These are phyloP conservation scores for Seminavis robusta DNA, from an alignment of 108 stramenopile species.

Conservation along the genomic window DNA sequence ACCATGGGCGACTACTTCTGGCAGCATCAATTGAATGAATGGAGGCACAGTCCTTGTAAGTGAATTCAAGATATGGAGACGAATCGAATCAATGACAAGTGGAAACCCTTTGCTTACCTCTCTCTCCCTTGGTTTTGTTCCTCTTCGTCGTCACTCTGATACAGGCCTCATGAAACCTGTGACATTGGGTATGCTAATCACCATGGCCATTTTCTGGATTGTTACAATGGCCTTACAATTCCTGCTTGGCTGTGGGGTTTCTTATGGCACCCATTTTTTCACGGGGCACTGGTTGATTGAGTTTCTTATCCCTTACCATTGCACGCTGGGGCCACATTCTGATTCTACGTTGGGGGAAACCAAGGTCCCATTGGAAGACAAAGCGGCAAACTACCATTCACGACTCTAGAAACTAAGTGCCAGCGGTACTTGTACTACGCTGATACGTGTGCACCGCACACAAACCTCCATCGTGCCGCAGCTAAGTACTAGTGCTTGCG, in stretches of 20 bases:
- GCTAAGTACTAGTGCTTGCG: conserved; percentile 50
- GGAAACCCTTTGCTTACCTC: too few relatives aligned
- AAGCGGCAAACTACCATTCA: conserved; percentile 57
- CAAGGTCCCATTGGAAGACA: conserved; percentile 15
- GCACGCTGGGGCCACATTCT: conserved; percentile 69
- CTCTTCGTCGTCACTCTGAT: too few relatives aligned
- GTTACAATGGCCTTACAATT: conserved; percentile 35
- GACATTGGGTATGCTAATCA: conserved; percentile 42
- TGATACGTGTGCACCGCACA: conserved; percentile 55
- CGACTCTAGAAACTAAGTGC: conserved; percentile 63
- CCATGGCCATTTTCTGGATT: conserved; percentile 39
- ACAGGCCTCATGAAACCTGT: conserved; percentile 69
- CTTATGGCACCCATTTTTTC: conserved; percentile 49
- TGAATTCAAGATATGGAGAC: too few relatives aligned
- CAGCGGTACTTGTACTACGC: conserved; percentile 66
- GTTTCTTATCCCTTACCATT: conserved; percentile 59
- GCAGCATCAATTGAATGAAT: too few relatives aligned
- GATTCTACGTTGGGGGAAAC: conserved; percentile 31
- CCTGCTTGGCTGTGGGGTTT: conserved; percentile 63
- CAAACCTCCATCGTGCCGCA: conserved; percentile 10
- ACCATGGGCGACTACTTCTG: too few relatives aligned
- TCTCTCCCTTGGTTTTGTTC: too few relatives aligned
- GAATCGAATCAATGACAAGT: too few relatives aligned
- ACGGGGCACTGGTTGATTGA: conserved; percentile 62
- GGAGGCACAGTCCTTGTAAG: too few relatives aligned